Percentiles rank a stretch among this genome's conserved stretches.
Evolutionary conservation across 2,329 filamentous ascomycete species (phyloP).

Genomic region (Penicillium polonicum): DNA sequence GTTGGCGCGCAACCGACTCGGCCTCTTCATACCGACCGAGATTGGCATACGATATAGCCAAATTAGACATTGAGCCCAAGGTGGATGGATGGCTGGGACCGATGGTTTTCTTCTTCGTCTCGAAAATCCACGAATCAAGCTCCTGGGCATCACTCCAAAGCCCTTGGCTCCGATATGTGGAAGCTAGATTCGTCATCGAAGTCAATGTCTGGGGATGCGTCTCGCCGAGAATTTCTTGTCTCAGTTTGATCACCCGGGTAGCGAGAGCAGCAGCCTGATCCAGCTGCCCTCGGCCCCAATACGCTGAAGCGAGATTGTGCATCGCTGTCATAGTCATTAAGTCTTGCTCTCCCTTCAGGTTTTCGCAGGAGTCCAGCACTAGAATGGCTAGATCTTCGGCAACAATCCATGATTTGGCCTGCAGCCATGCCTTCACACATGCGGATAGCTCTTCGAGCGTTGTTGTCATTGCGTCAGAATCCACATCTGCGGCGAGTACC

Average conservation of each 20-base stretch:
- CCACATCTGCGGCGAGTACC: neutral
- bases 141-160: conserved; percentile 6
- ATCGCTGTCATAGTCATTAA: conserved; percentile 15
- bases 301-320: conserved; percentile 14
- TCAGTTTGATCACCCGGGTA: conserved; percentile 4
- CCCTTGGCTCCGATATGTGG: conserved; percentile 14
- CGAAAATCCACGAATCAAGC: conserved; percentile 10
- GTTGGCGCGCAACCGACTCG: conserved; percentile 3
- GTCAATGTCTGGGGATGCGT: conserved; percentile 12
- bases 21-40: conserved; percentile 15
- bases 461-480: neutral
- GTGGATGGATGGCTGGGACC: conserved; percentile 9
- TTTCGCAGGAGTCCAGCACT: conserved; percentile 1
- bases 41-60: conserved; percentile 15
- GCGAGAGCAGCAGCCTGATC: conserved; percentile 8
- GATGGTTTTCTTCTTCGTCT: conserved; percentile 8
- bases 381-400: conserved; percentile 10
- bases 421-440: conserved; percentile 5
- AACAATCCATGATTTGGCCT: conserved; percentile 6
- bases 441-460: conserved; percentile 3
- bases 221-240: conserved; percentile 9
- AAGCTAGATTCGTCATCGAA: conserved; percentile 19
- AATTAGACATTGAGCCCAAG: conserved; percentile 11
- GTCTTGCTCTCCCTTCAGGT: conserved; percentile 9
- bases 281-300: conserved; percentile 13